Evolutionary conservation across 2,329 filamentous ascomycete species (phyloP).

Genomic region (Xylaria sp.): DNA sequence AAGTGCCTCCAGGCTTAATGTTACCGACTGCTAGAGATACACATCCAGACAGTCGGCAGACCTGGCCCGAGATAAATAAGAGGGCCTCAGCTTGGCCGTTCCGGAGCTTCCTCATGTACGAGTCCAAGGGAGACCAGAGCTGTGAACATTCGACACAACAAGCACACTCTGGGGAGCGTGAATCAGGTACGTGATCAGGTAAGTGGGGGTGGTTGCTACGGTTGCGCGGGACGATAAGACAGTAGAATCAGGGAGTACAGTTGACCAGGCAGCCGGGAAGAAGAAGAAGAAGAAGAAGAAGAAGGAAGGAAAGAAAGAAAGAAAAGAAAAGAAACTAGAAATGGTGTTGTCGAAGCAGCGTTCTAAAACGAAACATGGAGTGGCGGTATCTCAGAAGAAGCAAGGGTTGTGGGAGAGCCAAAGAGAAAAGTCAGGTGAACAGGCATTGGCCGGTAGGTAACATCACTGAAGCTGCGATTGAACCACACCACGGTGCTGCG

Average conservation of each 20-base stretch:
- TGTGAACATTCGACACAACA: conserved; percentile 15
- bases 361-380: conserved; percentile 3
- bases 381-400: conserved; percentile 4
- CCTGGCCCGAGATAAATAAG: conserved; percentile 29
- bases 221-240: conserved; percentile 20
- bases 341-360: neutral
- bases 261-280: neutral
- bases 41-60: conserved; percentile 44
- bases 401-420: conserved; percentile 17
- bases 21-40: conserved; percentile 44
- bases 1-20: conserved; percentile 35
- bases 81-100: conserved; percentile 21
- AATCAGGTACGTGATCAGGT: neutral
- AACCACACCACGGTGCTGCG: conserved; percentile 12
- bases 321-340: neutral
- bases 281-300: neutral
- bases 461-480: conserved; percentile 31
- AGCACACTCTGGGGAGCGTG: neutral
- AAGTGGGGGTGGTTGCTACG: conserved; percentile 29
- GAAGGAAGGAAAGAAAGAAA: neutral
- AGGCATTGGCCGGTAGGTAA: conserved; percentile 19
- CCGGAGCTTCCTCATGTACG: conserved; percentile 23
- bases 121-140: conserved; percentile 5
- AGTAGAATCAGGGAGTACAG: neutral
- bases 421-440: conserved; percentile 28